phyloP scores from a whole-genome alignment of 208 protist species.

The Acanthamoeba healyi region DNA sequence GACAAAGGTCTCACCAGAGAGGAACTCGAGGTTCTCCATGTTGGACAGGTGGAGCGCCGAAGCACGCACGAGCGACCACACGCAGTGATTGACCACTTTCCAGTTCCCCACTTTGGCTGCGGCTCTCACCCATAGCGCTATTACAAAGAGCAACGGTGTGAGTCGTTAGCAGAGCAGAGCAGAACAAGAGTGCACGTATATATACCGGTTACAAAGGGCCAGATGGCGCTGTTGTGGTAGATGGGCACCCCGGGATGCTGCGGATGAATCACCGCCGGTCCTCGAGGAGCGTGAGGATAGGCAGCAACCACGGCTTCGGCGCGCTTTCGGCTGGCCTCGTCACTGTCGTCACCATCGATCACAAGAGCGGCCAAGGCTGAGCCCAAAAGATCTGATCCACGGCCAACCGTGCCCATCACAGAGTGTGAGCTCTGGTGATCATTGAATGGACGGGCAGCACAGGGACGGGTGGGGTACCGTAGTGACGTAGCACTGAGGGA shows the following conservation, averaged over 20 bases:
- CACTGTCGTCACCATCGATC: neutral
- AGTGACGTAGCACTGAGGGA: neutral
- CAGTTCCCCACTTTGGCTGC: neutral
- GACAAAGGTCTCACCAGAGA: conserved; percentile 15
- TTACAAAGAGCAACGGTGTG: neutral
- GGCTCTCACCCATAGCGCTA: neutral
- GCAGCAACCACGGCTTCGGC: conserved; percentile 13
- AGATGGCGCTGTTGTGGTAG: conserved; percentile 45
- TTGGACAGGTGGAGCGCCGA: conserved; percentile 21
- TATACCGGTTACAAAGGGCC: conserved; percentile 13
- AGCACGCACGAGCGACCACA: conserved; percentile 38
- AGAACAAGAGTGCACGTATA: neutral
- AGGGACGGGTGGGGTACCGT: neutral
- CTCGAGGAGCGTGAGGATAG: neutral
- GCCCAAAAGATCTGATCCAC: neutral
- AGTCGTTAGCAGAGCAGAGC: neutral
- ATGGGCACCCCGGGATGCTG: conserved; percentile 33
- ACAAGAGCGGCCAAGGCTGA: neutral
- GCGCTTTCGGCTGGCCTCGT: neutral
- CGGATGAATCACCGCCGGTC: neutral
- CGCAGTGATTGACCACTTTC: conserved; percentile 18
- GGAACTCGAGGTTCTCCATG: conserved; percentile 57
- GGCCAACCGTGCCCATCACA: neutral
- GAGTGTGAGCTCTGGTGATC: neutral
- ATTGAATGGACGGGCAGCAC: neutral